A percentile compares a stretch with the other conserved stretches of the same genome.
Evolutionary conservation across 768 basidiomycete genomes (phyloP).

Genomic region (Lentinula aciculospora): DNA sequence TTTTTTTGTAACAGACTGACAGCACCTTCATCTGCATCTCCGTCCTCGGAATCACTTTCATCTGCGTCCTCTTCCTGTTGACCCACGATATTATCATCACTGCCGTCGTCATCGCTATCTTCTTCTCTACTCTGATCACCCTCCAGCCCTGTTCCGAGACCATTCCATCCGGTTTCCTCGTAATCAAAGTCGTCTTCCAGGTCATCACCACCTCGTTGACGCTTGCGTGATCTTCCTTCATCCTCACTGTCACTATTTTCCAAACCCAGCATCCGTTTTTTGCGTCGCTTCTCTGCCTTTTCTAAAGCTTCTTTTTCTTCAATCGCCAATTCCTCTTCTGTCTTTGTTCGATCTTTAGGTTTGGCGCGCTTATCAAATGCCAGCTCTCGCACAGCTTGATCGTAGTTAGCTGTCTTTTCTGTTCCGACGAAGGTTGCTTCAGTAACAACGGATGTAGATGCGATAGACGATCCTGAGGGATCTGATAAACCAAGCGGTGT

Average conservation of each 20-base stretch:
- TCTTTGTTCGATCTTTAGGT: constrained; percentile 93
- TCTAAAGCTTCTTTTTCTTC: constrained; percentile 86
- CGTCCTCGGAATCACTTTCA: constrained; percentile 31
- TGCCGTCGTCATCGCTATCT: constrained; percentile 25
- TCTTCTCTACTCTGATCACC: constrained; percentile 24
- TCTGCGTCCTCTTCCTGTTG: constrained; percentile 29
- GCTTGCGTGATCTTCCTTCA: constrained; percentile 47
- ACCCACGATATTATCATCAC: constrained; percentile 28
- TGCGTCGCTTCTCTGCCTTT: constrained; percentile 74
- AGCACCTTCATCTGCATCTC: constrained; percentile 31
- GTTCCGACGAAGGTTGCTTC: constrained; percentile 20
- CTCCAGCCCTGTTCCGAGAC: constrained; percentile 35
- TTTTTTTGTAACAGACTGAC: constrained; percentile 26
- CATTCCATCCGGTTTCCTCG: constrained; percentile 31
- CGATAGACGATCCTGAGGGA: constrained; percentile 36
- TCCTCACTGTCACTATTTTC: constrained; percentile 64
- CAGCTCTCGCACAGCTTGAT: constrained; percentile 86
- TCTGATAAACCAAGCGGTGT: not conserved
- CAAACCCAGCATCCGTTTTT: constrained; percentile 82
- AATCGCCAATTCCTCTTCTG: constrained; percentile 87
- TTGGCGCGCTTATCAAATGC: constrained; percentile 92
- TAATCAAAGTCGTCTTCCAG: constrained; percentile 80
- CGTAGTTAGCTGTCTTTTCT: constrained; percentile 65
- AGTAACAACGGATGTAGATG: constrained; percentile 30
- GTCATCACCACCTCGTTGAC: constrained; percentile 74